These are phyloP conservation scores for Salvia sclarea DNA, from an alignment of 305 asterid genomes.

Conservation along the genomic window DNA sequence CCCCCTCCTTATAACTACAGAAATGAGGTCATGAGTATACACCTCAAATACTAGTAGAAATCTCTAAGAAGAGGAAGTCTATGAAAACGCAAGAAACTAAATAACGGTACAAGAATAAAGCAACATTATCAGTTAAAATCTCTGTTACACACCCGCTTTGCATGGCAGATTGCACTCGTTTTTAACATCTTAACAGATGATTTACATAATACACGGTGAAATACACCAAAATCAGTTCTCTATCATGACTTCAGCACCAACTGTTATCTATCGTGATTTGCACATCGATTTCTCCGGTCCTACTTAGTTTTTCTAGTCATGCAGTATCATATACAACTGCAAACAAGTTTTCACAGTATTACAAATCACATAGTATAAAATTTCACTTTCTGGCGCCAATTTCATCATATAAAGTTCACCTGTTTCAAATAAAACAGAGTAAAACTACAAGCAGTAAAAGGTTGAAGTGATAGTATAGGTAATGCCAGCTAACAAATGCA, in stretches of 20 bases:
- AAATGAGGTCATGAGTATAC: conserved; percentile 5
- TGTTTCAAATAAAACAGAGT: not conserved
- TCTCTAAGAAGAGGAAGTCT: not conserved
- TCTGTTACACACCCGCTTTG: not conserved
- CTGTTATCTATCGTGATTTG: not conserved
- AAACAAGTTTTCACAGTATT: not conserved
- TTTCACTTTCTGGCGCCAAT: conserved; percentile 3
- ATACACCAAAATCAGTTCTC: not conserved
- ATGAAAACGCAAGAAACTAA: not conserved
- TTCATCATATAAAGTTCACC: not conserved
- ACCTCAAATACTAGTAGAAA: not conserved
- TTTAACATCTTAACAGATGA: not conserved
- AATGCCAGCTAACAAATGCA: not conserved
- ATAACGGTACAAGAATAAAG: not conserved
- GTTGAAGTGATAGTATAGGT: not conserved
- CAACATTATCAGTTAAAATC: not conserved
- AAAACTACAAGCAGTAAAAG: not conserved
- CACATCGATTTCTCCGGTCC: not conserved
- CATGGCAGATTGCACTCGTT: not conserved
- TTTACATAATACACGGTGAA: not conserved
- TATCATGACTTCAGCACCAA: not conserved
- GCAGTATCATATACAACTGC: not conserved
- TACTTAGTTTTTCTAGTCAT: not conserved
- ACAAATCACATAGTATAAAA: not conserved
- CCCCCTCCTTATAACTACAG: conserved; percentile 68